Conservation (phyloP, 108 stramenopile species). For the Mediolabrus comicus region DNA sequence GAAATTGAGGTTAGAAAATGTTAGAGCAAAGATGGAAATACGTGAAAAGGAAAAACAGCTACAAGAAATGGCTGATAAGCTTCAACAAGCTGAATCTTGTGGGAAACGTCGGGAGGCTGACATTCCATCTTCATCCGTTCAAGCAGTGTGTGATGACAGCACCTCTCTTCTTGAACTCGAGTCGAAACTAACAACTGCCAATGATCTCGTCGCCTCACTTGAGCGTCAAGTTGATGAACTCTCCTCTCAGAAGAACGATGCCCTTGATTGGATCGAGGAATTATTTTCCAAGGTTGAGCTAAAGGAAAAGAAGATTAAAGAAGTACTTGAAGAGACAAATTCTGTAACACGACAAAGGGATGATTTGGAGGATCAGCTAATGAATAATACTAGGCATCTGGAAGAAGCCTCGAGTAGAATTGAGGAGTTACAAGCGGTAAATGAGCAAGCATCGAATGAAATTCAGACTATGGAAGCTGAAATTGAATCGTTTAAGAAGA, state of each 20-base stretch:
- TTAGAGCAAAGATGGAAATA: slow-evolving; percentile 35
- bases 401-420: background rate
- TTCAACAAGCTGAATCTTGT: too few species aligned
- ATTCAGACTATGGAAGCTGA: slow-evolving; percentile 17
- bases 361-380: slow-evolving; percentile 3
- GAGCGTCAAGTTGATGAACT: slow-evolving; percentile 37
- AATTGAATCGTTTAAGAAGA: slow-evolving; percentile 11
- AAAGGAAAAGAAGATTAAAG: slow-evolving; percentile 20
- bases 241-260: slow-evolving; percentile 40
- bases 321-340: slow-evolving; percentile 16
- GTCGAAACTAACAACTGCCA: slow-evolving; percentile 25
- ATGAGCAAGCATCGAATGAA: slow-evolving; percentile 3
- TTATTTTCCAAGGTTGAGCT: slow-evolving; percentile 34
- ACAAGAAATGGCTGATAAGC: background rate
- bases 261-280: slow-evolving; percentile 45
- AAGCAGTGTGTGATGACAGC: background rate
- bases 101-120: too few species aligned
- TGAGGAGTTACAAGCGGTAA: background rate
- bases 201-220: slow-evolving; percentile 29
- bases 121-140: background rate
- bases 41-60: slow-evolving; percentile 39
- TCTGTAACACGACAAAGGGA: background rate
- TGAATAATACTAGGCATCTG: slow-evolving; percentile 5
- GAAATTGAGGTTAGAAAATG: slow-evolving; percentile 29
- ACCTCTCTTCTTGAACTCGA: slow-evolving; percentile 5